Evolutionary conservation across 768 basidiomycete genomes (phyloP), one percentile per base, ranked within the genome.

Genomic region (Lactarius deliciosus): DNA sequence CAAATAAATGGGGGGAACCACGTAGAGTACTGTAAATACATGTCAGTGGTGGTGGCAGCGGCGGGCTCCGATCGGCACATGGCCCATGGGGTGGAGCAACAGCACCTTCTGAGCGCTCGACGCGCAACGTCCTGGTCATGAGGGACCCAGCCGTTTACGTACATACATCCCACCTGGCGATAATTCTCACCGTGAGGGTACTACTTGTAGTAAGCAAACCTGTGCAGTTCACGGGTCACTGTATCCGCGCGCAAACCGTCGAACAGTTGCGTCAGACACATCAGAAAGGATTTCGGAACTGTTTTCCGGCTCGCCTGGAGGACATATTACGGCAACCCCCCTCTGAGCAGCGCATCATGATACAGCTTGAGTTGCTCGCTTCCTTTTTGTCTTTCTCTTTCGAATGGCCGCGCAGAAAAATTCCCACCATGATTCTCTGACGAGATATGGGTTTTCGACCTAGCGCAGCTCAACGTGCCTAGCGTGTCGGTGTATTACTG

Each of bases 41-140:
- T 53, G 22, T 53, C 25, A 15, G 50, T 53, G 22, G 50, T 53
- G 22, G 47, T 5, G 47, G 45, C 3, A n/a, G n/a, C n/a, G n/a
- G 45, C n/a, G 16, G 22, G 13, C 25, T 53, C n/a, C 50, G 53
- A 41, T 55, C n/a, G 36, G 61, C 55, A 56, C 30, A 34, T 57
- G 38, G 28, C n/a, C 50, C 11, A 50, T 13, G 22, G 47, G 9
- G 22, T 50, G 47, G n/a, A n/a, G 47, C 47, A 50, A 9, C 47
- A 53, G 50, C 50, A 41, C 41, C 41, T 53, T 53, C 50, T 7
- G 50, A 53, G 50, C 50, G 6, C 50, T 25, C 25, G 25, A 53
- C 15, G 22, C 25, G 15, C 50, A 11, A 28, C 22, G 22, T 16
- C 47, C 22, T 50, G 22, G 47, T 50, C 47, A 50, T 50, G 45